Conservation (phyloP, 352 stramenopile species). For the Aphanomyces stellatus region DNA sequence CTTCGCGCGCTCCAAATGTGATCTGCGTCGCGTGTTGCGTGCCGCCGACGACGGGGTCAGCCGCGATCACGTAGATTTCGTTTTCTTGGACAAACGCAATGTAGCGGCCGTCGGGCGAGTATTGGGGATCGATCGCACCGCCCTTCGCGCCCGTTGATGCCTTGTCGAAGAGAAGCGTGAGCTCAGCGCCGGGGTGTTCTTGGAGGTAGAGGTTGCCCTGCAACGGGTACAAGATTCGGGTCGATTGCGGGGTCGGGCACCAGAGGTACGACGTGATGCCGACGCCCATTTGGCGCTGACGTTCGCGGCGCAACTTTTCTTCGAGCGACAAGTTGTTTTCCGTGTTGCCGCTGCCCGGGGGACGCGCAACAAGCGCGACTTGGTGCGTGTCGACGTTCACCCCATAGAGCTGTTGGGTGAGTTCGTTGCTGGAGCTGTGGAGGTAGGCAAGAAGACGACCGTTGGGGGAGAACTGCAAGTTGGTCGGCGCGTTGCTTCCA, state of each 20-base stretch:
- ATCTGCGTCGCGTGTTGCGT: constrained; percentile 54
- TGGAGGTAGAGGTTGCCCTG: constrained; percentile 92
- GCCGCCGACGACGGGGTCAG: constrained; percentile 26
- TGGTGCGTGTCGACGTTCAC: constrained; percentile 51
- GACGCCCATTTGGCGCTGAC: constrained; percentile 85
- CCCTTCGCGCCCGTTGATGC: constrained; percentile 50
- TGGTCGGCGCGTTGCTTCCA: constrained; percentile 66
- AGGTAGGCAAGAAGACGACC: constrained; percentile 78
- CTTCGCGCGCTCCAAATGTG: constrained; percentile 59
- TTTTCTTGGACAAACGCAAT: constrained; percentile 92
- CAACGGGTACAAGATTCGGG: constrained; percentile 85
- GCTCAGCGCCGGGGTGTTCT: constrained; percentile 56
- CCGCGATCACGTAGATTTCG: constrained; percentile 89
- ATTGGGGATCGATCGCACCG: constrained; percentile 90
- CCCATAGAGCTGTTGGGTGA: constrained; percentile 80
- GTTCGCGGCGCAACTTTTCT: constrained; percentile 87
- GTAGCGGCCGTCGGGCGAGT: constrained; percentile 85
- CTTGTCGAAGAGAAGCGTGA: constrained; percentile 86
- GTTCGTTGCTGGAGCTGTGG: constrained; percentile 65
- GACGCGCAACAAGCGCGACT: constrained; percentile 52
- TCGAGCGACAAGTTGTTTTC: constrained; percentile 82
- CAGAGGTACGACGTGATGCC: constrained; percentile 89
- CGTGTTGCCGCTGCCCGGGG: constrained; percentile 70
- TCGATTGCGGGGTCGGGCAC: constrained; percentile 42
- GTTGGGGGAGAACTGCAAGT: constrained; percentile 80